Percentiles rank a stretch among this genome's conserved stretches.
phyloP scores from a whole-genome alignment of 2,329 filamentous ascomycete species.

The Plectosphaerella plurivora region DNA sequence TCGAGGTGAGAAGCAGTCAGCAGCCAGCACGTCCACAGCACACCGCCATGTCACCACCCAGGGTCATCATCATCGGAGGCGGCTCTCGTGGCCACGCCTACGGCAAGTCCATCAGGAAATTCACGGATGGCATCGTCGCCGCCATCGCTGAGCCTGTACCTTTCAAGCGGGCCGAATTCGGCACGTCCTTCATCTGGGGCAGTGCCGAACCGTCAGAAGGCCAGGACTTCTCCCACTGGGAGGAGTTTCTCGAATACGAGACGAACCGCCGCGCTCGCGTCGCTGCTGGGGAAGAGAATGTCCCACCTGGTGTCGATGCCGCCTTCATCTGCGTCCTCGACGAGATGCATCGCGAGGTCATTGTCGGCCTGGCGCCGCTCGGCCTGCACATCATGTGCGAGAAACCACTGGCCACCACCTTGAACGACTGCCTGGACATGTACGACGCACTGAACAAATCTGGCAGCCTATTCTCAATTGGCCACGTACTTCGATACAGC shows the following conservation, averaged over 20 bases:
- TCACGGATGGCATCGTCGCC: constrained; percentile 63
- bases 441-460: constrained; percentile 46
- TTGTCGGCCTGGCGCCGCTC: constrained; percentile 67
- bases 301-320: constrained; percentile 55
- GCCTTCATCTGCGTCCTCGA: constrained; percentile 70
- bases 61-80: constrained; percentile 76
- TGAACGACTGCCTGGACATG: constrained; percentile 75
- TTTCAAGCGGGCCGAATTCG: constrained; percentile 72
- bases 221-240: constrained; percentile 71
- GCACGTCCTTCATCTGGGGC: constrained; percentile 69
- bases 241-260: constrained; percentile 73
- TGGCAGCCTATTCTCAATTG: constrained; percentile 76
- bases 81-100: constrained; percentile 76
- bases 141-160: constrained; percentile 77
- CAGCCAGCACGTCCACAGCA: too few species aligned
- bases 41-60: constrained; percentile 38
- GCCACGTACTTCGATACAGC: constrained; percentile 89
- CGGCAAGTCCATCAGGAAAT: constrained; percentile 60
- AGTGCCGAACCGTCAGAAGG: constrained; percentile 43
- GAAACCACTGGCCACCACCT: constrained; percentile 81
- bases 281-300: constrained; percentile 38
- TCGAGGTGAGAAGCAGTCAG: too few species aligned
- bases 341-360: constrained; percentile 79
- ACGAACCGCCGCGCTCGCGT: constrained; percentile 50
- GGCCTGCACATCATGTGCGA: constrained; percentile 86